Conservation (phyloP, 1,284 basidiomycete species). For the Dichomitus squalens region DNA sequence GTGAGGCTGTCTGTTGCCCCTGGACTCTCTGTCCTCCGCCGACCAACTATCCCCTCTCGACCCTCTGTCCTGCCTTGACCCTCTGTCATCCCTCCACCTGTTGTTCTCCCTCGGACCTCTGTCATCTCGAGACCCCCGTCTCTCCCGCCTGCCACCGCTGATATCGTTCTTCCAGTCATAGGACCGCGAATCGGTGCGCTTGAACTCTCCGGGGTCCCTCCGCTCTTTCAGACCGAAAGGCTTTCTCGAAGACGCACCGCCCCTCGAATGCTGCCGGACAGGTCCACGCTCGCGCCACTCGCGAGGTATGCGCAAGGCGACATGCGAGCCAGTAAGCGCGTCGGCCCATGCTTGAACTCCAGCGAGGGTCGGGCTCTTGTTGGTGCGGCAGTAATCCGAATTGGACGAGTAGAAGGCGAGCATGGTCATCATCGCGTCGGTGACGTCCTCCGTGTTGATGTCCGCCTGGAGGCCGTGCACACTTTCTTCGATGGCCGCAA, state of each 20-base stretch:
- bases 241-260: background rate
- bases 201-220: background rate
- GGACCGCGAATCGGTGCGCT: background rate
- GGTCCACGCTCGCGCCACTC: background rate
- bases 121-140: background rate
- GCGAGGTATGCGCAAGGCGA: conserved; percentile 11
- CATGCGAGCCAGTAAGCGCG: conserved; percentile 21
- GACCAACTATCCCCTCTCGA: no score
- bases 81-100: background rate
- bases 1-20: no score
- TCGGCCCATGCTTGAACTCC: conserved; percentile 71
- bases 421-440: conserved; percentile 69
- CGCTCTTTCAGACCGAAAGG: background rate
- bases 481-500: conserved; percentile 20
- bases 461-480: conserved; percentile 38
- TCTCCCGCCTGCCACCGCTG: background rate
- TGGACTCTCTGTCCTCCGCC: no score
- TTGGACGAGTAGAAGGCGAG: conserved; percentile 79
- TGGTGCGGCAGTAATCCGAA: conserved; percentile 50
- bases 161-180: background rate
- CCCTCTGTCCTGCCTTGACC: background rate
- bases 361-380: conserved; percentile 52
- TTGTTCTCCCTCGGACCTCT: background rate
- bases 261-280: background rate
- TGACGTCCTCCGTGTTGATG: conserved; percentile 59